Evolutionary conservation across 768 basidiomycete genomes (phyloP).

Genomic region (Cubamyces sp.): DNA sequence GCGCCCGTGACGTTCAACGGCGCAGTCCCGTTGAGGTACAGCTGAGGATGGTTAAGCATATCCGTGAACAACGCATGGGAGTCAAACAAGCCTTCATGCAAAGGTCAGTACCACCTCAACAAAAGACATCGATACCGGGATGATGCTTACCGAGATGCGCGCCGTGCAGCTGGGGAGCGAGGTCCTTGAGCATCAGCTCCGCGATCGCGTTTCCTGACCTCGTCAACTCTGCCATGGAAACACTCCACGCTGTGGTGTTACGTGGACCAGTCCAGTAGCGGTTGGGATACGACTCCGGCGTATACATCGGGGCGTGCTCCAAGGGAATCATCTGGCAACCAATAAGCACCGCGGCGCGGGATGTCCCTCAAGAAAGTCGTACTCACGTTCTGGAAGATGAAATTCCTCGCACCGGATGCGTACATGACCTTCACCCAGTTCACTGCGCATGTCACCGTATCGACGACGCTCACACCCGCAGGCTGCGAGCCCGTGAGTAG

Average conservation of each 20-base stretch:
- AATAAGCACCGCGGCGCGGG: neutral
- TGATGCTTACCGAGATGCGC: slow-evolving; percentile 58
- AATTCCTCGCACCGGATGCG: slow-evolving; percentile 62
- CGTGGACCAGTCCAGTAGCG: slow-evolving; percentile 37
- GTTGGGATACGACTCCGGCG: slow-evolving; percentile 37
- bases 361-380: neutral
- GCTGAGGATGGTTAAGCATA: slow-evolving; percentile 53
- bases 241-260: slow-evolving; percentile 41
- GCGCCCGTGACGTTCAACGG: slow-evolving; percentile 62
- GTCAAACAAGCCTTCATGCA: slow-evolving; percentile 55
- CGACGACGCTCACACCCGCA: slow-evolving; percentile 55
- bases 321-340: slow-evolving; percentile 41
- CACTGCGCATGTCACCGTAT: slow-evolving; percentile 60
- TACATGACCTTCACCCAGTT: slow-evolving; percentile 64
- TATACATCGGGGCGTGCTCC: slow-evolving; percentile 36
- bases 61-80: slow-evolving; percentile 64
- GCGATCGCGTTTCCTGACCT: slow-evolving; percentile 37
- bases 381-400: slow-evolving; percentile 70
- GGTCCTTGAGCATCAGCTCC: slow-evolving; percentile 30
- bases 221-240: slow-evolving; percentile 39
- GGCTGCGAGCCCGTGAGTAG: slow-evolving; percentile 55
- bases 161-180: slow-evolving; percentile 36
- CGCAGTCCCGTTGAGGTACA: slow-evolving; percentile 66
- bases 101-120: neutral
- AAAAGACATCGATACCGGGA: neutral